These are phyloP conservation scores for Vigna angularis DNA, from an alignment of 306 rosid species.

Conservation along the genomic window DNA sequence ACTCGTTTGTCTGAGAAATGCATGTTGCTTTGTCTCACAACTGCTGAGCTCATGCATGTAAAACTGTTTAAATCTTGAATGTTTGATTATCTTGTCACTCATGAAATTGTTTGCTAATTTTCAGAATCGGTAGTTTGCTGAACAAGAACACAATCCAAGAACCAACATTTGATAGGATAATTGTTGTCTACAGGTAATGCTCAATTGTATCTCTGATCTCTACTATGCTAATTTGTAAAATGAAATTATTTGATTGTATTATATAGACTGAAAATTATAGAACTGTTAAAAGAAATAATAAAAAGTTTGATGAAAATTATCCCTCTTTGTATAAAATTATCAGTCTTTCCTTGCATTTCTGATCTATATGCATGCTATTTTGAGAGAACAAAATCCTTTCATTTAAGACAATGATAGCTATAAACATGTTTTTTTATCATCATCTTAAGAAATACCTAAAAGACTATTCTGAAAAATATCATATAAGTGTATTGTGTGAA, in stretches of 20 bases:
- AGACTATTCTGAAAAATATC: not conserved
- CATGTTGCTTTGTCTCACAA: not conserved
- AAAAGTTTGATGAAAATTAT: not conserved
- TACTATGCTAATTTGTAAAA: slow-evolving; percentile 9
- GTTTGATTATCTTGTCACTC: slow-evolving; percentile 26
- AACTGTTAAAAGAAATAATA: not conserved
- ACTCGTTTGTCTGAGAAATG: slow-evolving; percentile 4
- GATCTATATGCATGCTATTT: not conserved
- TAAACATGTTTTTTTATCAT: not conserved
- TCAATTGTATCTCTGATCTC: slow-evolving; percentile 1
- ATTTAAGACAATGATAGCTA: not conserved
- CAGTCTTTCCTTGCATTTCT: not conserved
- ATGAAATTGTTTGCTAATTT: slow-evolving; percentile 44
- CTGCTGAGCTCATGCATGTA: slow-evolving; percentile 23
- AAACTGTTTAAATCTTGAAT: not conserved
- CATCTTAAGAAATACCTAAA: slow-evolving; percentile 8
- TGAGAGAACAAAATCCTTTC: not conserved
- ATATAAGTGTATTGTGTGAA: not conserved
- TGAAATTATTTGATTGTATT: not conserved
- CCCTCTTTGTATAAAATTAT: not conserved
- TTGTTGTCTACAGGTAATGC: slow-evolving; percentile 82
- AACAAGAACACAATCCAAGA: slow-evolving; percentile 78
- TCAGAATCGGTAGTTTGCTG: slow-evolving; percentile 62
- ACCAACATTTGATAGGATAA: slow-evolving; percentile 91
- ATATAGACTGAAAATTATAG: not conserved